phyloP scores from a whole-genome alignment of 257 asterid species.

The Solanum ahanhuiri region DNA sequence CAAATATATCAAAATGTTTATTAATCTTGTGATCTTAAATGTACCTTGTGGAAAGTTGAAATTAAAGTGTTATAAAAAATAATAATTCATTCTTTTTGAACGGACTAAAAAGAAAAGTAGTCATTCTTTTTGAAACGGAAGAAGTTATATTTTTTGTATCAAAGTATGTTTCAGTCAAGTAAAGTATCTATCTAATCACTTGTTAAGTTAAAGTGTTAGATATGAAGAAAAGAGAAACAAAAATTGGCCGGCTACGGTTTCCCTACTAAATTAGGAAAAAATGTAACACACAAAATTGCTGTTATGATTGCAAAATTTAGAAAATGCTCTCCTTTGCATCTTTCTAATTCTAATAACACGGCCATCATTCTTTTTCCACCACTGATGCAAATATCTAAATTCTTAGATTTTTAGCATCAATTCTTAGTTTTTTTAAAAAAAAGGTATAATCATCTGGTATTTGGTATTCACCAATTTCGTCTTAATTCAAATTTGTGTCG shows the following conservation, averaged over 20 bases:
- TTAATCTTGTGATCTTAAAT: too few relatives aligned
- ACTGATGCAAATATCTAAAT: neutral
- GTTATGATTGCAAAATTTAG: neutral
- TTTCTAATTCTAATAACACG: neutral
- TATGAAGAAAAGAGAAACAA: neutral
- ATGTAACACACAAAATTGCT: neutral
- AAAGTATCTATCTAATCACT: neutral
- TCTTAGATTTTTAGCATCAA: neutral
- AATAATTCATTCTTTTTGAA: too few relatives aligned
- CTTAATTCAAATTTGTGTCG: rapidly evolving
- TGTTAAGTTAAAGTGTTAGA: neutral
- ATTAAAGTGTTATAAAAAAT: too few relatives aligned
- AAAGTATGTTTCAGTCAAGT: neutral
- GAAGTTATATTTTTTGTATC: neutral
- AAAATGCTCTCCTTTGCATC: neutral
- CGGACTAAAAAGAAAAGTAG: too few relatives aligned
- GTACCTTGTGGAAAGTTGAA: too few relatives aligned
- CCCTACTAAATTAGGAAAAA: neutral
- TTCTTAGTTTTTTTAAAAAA: neutral
- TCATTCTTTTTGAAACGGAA: too few relatives aligned
- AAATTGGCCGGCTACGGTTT: neutral
- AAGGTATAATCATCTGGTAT: neutral
- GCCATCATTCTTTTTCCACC: neutral
- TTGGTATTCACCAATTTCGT: neutral
- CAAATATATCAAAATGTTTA: too few relatives aligned